Evolutionary conservation across 2,329 filamentous ascomycete genomes (phyloP).

Genomic region (Ramichloridium luteum): DNA sequence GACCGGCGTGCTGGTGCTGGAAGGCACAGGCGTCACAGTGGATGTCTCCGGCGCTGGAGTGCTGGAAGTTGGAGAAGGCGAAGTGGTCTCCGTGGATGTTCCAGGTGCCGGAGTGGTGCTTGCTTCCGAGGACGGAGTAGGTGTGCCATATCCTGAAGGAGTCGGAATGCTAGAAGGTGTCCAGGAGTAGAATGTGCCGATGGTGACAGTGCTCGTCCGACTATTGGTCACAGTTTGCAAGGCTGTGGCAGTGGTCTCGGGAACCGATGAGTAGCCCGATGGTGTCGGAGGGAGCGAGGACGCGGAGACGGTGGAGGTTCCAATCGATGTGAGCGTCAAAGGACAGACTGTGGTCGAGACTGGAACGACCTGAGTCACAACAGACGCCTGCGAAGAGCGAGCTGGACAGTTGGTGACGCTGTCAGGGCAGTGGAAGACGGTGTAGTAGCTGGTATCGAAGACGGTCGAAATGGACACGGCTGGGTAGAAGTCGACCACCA

Average conservation of each 20-base stretch:
- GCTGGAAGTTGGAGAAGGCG: too few relatives aligned
- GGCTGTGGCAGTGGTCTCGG: background rate
- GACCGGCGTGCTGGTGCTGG: too few relatives aligned
- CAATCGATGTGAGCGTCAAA: constrained; percentile 22
- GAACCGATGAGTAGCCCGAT: background rate
- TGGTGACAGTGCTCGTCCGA: background rate
- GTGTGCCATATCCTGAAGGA: too few relatives aligned
- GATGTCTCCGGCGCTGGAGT: too few relatives aligned
- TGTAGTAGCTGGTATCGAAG: constrained; percentile 33
- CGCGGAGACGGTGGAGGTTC: constrained; percentile 6
- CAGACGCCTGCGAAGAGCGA: constrained; percentile 17
- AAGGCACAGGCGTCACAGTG: too few relatives aligned
- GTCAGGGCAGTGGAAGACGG: constrained; percentile 30
- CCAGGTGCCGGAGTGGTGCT: too few relatives aligned
- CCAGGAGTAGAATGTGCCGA: too few relatives aligned
- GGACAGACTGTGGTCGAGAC: constrained; percentile 35
- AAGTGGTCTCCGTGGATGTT: too few relatives aligned
- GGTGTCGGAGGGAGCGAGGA: background rate
- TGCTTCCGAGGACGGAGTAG: too few relatives aligned
- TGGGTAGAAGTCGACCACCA: constrained; percentile 20
- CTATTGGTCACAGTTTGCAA: background rate
- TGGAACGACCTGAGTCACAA: constrained; percentile 29
- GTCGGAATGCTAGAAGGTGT: too few relatives aligned
- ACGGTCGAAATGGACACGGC: constrained; percentile 30
- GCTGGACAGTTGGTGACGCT: constrained; percentile 29